These are phyloP conservation scores for Ophiocordyceps robertsii DNA, from an alignment of 2,329 filamentous ascomycete genomes.

Conservation along the genomic window DNA sequence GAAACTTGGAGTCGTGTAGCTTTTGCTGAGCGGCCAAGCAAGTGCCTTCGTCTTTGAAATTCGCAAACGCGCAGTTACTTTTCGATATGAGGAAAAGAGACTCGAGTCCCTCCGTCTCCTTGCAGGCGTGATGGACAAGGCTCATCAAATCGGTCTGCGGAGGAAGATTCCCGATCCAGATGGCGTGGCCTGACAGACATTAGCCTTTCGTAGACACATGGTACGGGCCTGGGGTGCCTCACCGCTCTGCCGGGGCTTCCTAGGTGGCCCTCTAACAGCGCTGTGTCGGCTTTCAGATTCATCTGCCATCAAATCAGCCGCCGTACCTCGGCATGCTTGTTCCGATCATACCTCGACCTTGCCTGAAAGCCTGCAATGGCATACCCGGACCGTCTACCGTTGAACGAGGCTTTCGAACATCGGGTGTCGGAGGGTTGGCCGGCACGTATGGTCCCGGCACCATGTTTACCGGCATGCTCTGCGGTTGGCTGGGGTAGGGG, in stretches of 20 bases:
- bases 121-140: constrained; percentile 83
- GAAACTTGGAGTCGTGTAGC: constrained; percentile 83
- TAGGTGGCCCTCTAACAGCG: constrained; percentile 19
- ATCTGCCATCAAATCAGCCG: constrained; percentile 1
- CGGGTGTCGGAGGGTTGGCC: constrained; percentile 9
- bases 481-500: constrained; percentile 21
- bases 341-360: constrained; percentile 9
- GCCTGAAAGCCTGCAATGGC: constrained; percentile 5
- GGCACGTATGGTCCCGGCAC: constrained; percentile 21
- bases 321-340: background rate
- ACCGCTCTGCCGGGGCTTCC: constrained; percentile 46
- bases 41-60: constrained; percentile 69
- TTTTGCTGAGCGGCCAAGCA: constrained; percentile 67
- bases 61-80: constrained; percentile 94
- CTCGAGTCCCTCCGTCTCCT: constrained; percentile 64
- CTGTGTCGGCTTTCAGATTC: constrained; percentile 10
- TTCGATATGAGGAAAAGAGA: constrained; percentile 92
- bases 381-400: constrained; percentile 4
- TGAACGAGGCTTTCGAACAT: constrained; percentile 11
- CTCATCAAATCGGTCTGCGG: constrained; percentile 69
- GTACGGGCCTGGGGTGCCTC: constrained; percentile 12
- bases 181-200: constrained; percentile 52
- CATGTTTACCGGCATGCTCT: constrained; percentile 17
- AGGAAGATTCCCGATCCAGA: constrained; percentile 93
- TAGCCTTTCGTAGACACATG: background rate